Conservation (phyloP, 345 rosid species). For the Dipteronia dyeriana region DNA sequence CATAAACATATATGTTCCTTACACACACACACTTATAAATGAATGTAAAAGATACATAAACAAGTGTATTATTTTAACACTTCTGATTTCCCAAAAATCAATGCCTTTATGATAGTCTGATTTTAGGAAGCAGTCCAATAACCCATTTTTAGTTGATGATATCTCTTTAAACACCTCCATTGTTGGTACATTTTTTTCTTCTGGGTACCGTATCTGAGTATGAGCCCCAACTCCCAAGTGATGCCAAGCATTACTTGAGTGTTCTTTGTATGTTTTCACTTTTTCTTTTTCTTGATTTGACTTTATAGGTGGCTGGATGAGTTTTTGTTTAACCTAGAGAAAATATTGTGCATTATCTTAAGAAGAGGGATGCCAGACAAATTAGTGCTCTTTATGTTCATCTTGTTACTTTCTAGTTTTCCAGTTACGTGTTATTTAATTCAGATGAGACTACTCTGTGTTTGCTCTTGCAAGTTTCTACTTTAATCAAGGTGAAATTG, state of each 20-base stretch:
- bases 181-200: not conserved
- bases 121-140: constrained; percentile 4
- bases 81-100: constrained; percentile 24
- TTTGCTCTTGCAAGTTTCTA: not conserved
- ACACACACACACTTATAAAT: too few species aligned
- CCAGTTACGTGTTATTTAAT: not conserved
- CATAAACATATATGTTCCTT: not conserved
- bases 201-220: not conserved
- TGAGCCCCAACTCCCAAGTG: not conserved
- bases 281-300: not conserved
- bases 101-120: constrained; percentile 45
- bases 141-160: constrained; percentile 11
- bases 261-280: not conserved
- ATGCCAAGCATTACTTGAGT: not conserved
- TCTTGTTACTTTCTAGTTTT: not conserved
- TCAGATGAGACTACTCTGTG: not conserved
- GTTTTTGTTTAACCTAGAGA: not conserved
- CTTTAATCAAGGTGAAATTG: not conserved
- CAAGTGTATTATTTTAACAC: not conserved
- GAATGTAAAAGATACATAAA: not conserved
- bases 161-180: not conserved
- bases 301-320: not conserved
- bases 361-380: not conserved
- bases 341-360: not conserved
- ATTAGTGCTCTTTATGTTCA: not conserved